Base-by-base conservation (phyloP, 1,284 basidiomycete genomes). In the Ceratobasidium sp. region DNA sequence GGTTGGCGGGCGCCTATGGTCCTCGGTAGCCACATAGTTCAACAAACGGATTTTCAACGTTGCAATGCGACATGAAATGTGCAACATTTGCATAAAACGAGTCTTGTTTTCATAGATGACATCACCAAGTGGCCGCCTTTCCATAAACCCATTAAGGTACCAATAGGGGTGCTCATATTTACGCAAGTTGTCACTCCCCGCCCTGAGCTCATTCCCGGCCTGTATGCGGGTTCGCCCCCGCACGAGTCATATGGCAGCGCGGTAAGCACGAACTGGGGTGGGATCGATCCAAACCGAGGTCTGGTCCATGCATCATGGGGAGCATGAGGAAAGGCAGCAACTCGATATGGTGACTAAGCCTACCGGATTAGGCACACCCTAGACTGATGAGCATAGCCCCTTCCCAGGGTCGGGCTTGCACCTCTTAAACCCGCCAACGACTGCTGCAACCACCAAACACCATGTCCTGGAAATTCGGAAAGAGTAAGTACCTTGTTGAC, bases 401-500 rank as follows among this genome's bases (percentile, higher is more conserved):
- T 55, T 55, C 52, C 52, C 52, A 55, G 52, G 52, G 18, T 23
- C 52, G 52, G 50, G 5, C 52, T 55, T 34, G 28, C 8, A 52
- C 23, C 50, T 55, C 52, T 55, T 55, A 55, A 55, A 55, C 52
- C 52, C 52, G 52, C 52, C 52, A 8, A 55, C 52, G 30, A 55
- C 50, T 30, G 10, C 16, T 39, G 36, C 36, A 6, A 5, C 26
- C 30, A 16, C 18, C 52, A 12, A 55, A 4, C 57, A 36, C 39
- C 73, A 82, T 82, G 81, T 82, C 81, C 50, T 83, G 83, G 83
- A 82, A 83, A 76, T 76, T 84, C 18, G 82, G 82, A 48, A 84
- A 84, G 78, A 84, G 83, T 82, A 75, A 76, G 82, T 79, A 1
- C 34, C 32, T 12, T 8, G 21, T 48, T 14, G 48, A 21, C 26